Evolutionary conservation across 805 yeast genomes (phyloP).

Genomic region (Hanseniaspora vineae): DNA sequence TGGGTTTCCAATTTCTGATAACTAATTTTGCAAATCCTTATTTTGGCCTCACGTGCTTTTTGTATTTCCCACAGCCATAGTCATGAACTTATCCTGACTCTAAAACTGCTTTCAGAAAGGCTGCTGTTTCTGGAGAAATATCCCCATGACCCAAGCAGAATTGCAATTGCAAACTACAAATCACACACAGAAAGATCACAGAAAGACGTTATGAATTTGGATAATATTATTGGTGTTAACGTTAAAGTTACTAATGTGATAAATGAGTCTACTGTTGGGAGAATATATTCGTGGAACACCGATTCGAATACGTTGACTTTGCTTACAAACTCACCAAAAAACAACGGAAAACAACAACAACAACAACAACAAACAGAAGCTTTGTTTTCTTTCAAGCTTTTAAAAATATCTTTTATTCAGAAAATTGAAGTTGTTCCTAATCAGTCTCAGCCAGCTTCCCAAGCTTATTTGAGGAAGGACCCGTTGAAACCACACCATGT

Average conservation of each 20-base stretch:
- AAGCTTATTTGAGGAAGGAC: conserved; percentile 19
- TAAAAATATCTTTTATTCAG: conserved; percentile 47
- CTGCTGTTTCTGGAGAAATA: no score
- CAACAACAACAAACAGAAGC: background rate
- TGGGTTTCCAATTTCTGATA: no score
- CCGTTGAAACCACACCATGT: conserved; percentile 24
- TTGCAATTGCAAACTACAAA: no score
- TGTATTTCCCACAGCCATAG: no score
- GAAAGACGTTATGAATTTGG: conserved; percentile 8
- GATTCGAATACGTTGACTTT: conserved; percentile 26
- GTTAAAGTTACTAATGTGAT: conserved; percentile 49
- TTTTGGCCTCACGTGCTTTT: no score
- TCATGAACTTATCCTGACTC: no score
- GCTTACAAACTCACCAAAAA: conserved; percentile 12
- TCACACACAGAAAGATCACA: background rate
- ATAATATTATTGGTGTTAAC: conserved; percentile 25
- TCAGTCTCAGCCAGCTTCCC: conserved; percentile 13
- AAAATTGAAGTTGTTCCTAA: conserved; percentile 34
- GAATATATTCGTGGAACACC: conserved; percentile 48
- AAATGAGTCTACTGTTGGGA: conserved; percentile 47
- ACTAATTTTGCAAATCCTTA: no score
- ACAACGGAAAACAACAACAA: background rate
- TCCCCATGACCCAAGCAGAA: no score
- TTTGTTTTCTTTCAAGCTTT: conserved; percentile 29
- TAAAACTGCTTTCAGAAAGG: no score